These are phyloP conservation scores for Debaryomyces prosopidis DNA, from an alignment of 805 yeast species.

Conservation along the genomic window DNA sequence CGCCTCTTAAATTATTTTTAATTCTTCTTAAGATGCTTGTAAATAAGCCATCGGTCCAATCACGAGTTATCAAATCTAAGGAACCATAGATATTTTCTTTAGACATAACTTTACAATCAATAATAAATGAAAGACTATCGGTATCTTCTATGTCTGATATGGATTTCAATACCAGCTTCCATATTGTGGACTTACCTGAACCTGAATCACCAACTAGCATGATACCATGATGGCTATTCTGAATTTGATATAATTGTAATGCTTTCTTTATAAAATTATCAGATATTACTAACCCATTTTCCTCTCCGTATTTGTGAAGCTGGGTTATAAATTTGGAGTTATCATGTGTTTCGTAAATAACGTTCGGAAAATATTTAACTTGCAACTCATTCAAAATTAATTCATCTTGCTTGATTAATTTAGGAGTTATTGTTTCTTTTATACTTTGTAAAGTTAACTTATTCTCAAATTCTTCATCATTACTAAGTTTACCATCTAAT, in stretches of 20 bases:
- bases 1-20: slow-evolving; percentile 58
- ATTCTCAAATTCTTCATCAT: slow-evolving; percentile 17
- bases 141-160: slow-evolving; percentile 31
- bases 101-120: slow-evolving; percentile 76
- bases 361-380: slow-evolving; percentile 26
- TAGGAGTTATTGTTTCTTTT: slow-evolving; percentile 65
- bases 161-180: slow-evolving; percentile 50
- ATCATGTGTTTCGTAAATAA: slow-evolving; percentile 16
- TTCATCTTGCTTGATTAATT: slow-evolving; percentile 57
- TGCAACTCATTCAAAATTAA: slow-evolving; percentile 28
- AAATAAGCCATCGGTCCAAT: slow-evolving; percentile 89
- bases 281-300: slow-evolving; percentile 31
- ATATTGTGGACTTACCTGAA: slow-evolving; percentile 65
- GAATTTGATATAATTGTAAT: slow-evolving; percentile 62
- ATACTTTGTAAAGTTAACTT: slow-evolving; percentile 52
- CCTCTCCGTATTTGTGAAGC: slow-evolving; percentile 25
- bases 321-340: slow-evolving; percentile 22
- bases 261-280: slow-evolving; percentile 54
- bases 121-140: slow-evolving; percentile 42
- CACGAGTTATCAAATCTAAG: slow-evolving; percentile 75
- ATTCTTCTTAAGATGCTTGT: slow-evolving; percentile 65
- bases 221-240: slow-evolving; percentile 68
- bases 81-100: slow-evolving; percentile 70
- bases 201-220: slow-evolving; percentile 81
- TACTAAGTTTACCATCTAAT: not conserved